A percentile compares a stretch with the other conserved stretches of the same genome.
phyloP scores from a whole-genome alignment of 2,329 filamentous ascomycete species.

The Camillea tinctor region DNA sequence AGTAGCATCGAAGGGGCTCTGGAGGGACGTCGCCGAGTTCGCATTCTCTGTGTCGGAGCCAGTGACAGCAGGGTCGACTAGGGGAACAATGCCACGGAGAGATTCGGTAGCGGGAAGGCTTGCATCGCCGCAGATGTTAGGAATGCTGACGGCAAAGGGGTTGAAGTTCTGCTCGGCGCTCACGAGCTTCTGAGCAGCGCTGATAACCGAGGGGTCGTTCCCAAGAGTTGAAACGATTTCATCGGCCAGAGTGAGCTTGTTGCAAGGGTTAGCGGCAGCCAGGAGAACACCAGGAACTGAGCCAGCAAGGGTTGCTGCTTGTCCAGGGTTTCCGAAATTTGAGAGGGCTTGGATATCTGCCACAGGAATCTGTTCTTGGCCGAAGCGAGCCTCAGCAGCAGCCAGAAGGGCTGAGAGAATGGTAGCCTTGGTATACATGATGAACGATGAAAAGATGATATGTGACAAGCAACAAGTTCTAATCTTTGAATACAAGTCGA shows the following conservation, averaged over 20 bases:
- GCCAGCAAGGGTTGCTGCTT: conserved; percentile 63
- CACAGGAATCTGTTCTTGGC: conserved; percentile 61
- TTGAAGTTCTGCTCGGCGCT: conserved; percentile 74
- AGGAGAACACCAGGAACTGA: conserved; percentile 61
- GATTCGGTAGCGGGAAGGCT: conserved; percentile 58
- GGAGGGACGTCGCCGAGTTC: conserved; percentile 52
- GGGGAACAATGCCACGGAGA: conserved; percentile 65
- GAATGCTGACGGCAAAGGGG: conserved; percentile 58
- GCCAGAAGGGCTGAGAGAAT: conserved; percentile 43
- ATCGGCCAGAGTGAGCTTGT: conserved; percentile 64
- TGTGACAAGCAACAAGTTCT: conserved; percentile 19
- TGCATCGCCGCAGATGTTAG: conserved; percentile 63
- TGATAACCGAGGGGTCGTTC: conserved; percentile 56
- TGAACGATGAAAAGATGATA: conserved; percentile 23
- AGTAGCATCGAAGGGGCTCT: conserved; percentile 54
- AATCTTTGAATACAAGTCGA: conserved; percentile 10
- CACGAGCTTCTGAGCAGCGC: conserved; percentile 61
- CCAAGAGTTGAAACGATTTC: conserved; percentile 62
- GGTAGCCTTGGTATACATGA: conserved; percentile 44
- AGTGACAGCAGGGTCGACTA: conserved; percentile 63
- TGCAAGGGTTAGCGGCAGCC: conserved; percentile 64
- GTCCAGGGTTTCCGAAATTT: conserved; percentile 56
- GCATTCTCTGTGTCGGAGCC: conserved; percentile 59
- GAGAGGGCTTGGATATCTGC: conserved; percentile 51
- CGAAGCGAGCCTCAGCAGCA: conserved; percentile 55